Conservation (phyloP, 805 yeast species). For the Saturnispora besseyi region DNA sequence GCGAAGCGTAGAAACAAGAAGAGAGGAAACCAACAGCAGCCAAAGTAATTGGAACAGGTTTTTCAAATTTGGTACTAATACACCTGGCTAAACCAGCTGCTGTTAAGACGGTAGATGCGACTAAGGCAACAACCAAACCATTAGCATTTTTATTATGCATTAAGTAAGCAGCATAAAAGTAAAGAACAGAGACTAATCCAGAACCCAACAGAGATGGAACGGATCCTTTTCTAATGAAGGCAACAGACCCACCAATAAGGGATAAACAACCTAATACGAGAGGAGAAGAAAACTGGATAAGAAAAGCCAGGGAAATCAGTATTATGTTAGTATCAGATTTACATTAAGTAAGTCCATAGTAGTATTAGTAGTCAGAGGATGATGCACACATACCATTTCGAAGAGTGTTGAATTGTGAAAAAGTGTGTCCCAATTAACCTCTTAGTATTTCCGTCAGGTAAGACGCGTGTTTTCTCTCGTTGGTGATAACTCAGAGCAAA, state of each 20-base stretch:
- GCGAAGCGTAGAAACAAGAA: slow-evolving; percentile 54
- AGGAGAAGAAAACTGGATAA: slow-evolving; percentile 5
- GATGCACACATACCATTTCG: background rate
- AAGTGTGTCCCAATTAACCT: no score
- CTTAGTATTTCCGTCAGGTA: no score
- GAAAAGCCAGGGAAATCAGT: background rate
- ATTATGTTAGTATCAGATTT: slow-evolving; percentile 1
- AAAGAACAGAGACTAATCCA: slow-evolving; percentile 44
- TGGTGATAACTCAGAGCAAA: background rate
- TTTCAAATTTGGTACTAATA: slow-evolving; percentile 42
- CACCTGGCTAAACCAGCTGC: slow-evolving; percentile 64
- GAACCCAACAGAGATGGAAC: slow-evolving; percentile 80
- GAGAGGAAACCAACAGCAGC: slow-evolving; percentile 55
- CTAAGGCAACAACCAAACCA: slow-evolving; percentile 76
- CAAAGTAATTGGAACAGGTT: slow-evolving; percentile 68
- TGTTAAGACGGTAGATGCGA: slow-evolving; percentile 55
- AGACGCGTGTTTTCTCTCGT: background rate
- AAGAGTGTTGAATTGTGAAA: no score
- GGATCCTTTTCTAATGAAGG: slow-evolving; percentile 50
- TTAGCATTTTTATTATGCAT: slow-evolving; percentile 62
- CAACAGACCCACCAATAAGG: slow-evolving; percentile 27
- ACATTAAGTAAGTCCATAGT: background rate
- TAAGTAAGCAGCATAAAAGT: slow-evolving; percentile 68
- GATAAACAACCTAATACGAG: slow-evolving; percentile 16
- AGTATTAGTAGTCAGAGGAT: no score